Evolutionary conservation across 371 early-diverging fungal species (phyloP), one percentile per base, ranked within the genome.

Genomic region (Capillidium heterosporum): DNA sequence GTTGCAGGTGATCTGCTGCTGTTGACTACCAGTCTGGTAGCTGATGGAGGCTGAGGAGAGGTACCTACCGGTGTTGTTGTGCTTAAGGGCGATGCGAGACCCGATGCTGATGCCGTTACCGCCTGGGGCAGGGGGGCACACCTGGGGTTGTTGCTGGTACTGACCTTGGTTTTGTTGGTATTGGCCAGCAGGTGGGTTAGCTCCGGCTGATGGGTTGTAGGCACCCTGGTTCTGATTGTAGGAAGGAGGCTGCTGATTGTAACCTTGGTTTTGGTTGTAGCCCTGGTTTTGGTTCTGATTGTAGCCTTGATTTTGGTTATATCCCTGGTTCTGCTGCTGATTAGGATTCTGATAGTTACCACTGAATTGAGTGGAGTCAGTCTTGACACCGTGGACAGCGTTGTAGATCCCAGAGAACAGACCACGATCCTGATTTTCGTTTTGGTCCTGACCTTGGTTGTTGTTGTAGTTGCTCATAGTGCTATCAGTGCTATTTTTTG

Each of bases 1-100:
- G 32, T 35, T 23, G 15, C 42, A 29, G 17, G 42, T 27, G 28
- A 51, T 24, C 44, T 54, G 44, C 48, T 76, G 73, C 64, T 81
- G 78, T 32, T 62, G 61, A 50, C 76, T 75, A 31, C 79, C 78
- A 24, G 63, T 47, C 47, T 65, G 59, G 21, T 77, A 71, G 41
- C 57, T 56, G 26, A 55, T 56, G 21, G 59, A 57, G 56, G 46
- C 52, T 21, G 74, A 70, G 29, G 67, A 65, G 55, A 81, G 62
- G 61, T 65, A 74, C 47, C 76, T 70, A 13, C 71, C 72, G 1
- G 79, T 77, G 51, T 67, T 67, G 54, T 65, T 67, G 57, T 80
- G 80, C 62, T 78, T 76, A 15, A 80, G 63, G 52, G 71, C 66
- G 35, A 78, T 61, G 59, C 66, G 51, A 49, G 65, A 59, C 24